Evolutionary conservation across 306 rosid species (phyloP).

Genomic region (Prunus mongolica): DNA sequence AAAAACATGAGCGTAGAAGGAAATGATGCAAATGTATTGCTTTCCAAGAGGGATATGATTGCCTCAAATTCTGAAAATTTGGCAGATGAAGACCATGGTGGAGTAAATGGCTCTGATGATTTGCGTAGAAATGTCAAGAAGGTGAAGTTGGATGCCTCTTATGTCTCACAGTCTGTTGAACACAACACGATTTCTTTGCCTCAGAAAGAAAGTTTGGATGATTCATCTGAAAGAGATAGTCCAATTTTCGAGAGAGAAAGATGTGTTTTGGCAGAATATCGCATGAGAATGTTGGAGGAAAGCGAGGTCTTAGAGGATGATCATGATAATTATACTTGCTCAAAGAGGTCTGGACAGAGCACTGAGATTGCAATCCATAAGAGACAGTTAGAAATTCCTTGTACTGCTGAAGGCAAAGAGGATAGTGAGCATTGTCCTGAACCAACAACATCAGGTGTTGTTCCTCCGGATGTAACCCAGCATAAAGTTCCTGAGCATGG

Average conservation of each 20-base stretch:
- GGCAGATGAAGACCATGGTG: slow-evolving; percentile 20
- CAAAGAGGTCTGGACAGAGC: slow-evolving; percentile 25
- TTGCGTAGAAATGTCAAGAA: slow-evolving; percentile 32
- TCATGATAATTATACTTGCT: slow-evolving; percentile 14
- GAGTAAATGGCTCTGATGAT: slow-evolving; percentile 24
- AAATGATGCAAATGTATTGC: slow-evolving; percentile 21
- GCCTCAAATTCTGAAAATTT: slow-evolving; percentile 18
- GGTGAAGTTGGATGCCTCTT: slow-evolving; percentile 31
- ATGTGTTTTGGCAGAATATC: slow-evolving; percentile 20
- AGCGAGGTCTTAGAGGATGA: slow-evolving; percentile 25
- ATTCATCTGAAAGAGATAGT: slow-evolving; percentile 20
- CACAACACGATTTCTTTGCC: slow-evolving; percentile 25
- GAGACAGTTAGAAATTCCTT: slow-evolving; percentile 21
- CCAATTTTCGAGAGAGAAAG: slow-evolving; percentile 15
- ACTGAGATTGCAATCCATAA: slow-evolving; percentile 15
- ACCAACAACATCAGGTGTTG: slow-evolving; percentile 2
- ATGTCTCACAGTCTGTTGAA: slow-evolving; percentile 19
- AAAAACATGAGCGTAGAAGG: slow-evolving; percentile 20
- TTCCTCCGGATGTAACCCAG: slow-evolving; percentile 11
- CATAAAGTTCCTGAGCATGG: slow-evolving; percentile 11
- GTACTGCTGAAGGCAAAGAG: slow-evolving; percentile 12
- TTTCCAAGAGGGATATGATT: slow-evolving; percentile 37
- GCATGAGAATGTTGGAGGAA: slow-evolving; percentile 19
- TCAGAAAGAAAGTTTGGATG: slow-evolving; percentile 27
- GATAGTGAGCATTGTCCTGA: slow-evolving; percentile 22